Evolutionary conservation across 441 rosid species (phyloP).

Genomic region (Rhodomyrtus psidioides): DNA sequence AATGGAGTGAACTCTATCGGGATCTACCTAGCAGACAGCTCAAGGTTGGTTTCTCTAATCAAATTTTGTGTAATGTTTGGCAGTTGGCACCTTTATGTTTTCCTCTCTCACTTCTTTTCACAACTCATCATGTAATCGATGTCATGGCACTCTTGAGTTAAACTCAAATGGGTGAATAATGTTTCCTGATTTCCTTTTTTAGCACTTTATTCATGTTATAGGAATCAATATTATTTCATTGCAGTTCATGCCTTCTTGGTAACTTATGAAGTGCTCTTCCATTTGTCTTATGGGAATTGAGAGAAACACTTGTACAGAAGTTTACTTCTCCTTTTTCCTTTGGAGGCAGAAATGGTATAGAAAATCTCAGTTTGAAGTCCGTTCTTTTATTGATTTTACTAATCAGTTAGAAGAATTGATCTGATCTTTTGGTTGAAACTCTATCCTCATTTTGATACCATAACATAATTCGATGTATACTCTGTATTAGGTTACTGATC

Average conservation of each 20-base stretch:
- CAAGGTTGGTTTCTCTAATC: slow-evolving; percentile 35
- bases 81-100: neutral
- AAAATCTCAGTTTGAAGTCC: neutral
- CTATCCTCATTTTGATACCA: neutral
- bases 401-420: neutral
- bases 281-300: neutral
- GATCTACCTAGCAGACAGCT: slow-evolving; percentile 91
- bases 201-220: neutral
- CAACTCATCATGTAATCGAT: neutral
- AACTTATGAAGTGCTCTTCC: neutral
- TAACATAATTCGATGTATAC: neutral
- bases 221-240: neutral
- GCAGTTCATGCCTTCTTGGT: neutral
- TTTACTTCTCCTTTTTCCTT: neutral
- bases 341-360: neutral
- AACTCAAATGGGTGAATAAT: neutral
- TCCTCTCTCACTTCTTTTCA: neutral
- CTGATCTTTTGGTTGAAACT: neutral
- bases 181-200: neutral
- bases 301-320: neutral
- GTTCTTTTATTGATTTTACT: neutral
- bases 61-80: neutral
- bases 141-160: neutral
- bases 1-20: slow-evolving; percentile 71
- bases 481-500: neutral